phyloP scores from a whole-genome alignment of 108 stramenopile species.

The Parietichytrium sp. region DNA sequence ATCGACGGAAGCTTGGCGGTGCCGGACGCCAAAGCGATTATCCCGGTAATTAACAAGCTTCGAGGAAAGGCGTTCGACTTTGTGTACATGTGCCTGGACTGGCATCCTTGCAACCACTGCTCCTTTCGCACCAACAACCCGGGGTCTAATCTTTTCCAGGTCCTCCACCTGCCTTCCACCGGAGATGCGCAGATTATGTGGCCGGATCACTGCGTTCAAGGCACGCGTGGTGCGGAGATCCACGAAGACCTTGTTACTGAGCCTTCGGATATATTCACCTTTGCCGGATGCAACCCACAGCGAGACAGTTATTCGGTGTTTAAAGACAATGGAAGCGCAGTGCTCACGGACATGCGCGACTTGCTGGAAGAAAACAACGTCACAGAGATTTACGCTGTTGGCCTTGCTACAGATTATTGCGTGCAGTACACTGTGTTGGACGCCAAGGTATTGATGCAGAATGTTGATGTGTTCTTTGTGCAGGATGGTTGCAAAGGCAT shows the following conservation, averaged over 20 bases:
- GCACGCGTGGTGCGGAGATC: conserved; percentile 28
- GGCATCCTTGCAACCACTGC: conserved; percentile 39
- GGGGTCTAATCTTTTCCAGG: conserved; percentile 25
- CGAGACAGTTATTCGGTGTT: conserved; percentile 41
- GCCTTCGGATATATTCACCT: conserved; percentile 14
- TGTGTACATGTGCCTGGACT: conserved; percentile 41
- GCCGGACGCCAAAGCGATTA: conserved; percentile 25
- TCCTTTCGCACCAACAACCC: conserved; percentile 43
- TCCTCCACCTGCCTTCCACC: neutral
- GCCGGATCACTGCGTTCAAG: conserved; percentile 48
- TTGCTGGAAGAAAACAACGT: neutral
- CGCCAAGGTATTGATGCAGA: neutral
- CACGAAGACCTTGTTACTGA: conserved; percentile 30
- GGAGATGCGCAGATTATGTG: conserved; percentile 44
- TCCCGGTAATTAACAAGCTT: conserved; percentile 41
- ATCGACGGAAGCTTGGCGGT: conserved; percentile 38
- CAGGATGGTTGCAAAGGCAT: conserved; percentile 40
- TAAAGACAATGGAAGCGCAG: conserved; percentile 23
- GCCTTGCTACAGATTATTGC: conserved; percentile 40
- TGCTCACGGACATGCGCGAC: conserved; percentile 30
- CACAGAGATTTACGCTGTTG: conserved; percentile 37
- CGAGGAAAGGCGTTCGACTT: conserved; percentile 28
- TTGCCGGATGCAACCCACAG: conserved; percentile 33
- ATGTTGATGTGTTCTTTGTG: conserved; percentile 15
- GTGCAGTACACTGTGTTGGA: conserved; percentile 40